Percentiles rank a stretch among this genome's conserved stretches.
phyloP scores from a whole-genome alignment of 129 eudicot genomes.

The Solidago caesia region DNA sequence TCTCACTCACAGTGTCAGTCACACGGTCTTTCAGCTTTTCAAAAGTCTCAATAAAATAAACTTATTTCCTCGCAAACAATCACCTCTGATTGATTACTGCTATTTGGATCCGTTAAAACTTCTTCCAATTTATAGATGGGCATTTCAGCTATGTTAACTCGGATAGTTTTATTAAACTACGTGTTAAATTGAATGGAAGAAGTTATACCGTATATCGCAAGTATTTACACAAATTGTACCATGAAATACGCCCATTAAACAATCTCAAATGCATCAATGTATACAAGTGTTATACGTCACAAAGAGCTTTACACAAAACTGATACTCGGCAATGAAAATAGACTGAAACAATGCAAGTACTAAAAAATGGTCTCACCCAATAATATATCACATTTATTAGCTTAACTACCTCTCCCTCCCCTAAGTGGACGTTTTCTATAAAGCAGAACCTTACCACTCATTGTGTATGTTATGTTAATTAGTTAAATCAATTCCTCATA shows the following conservation, averaged over 20 bases:
- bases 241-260: conserved; percentile 5
- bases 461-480: conserved; percentile 21
- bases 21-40: too few relatives aligned
- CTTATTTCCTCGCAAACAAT: too few relatives aligned
- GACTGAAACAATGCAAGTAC: conserved; percentile 26
- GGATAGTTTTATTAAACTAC: too few relatives aligned
- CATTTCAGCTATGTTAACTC: too few relatives aligned
- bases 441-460: conserved; percentile 23
- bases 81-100: too few relatives aligned
- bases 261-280: conserved; percentile 15
- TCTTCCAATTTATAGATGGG: too few relatives aligned
- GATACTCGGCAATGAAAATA: conserved; percentile 24
- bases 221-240: neutral
- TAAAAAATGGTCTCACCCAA: conserved; percentile 22
- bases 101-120: too few relatives aligned
- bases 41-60: too few relatives aligned
- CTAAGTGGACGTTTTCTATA: conserved; percentile 25
- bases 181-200: too few relatives aligned
- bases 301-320: conserved; percentile 30
- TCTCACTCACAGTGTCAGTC: too few relatives aligned
- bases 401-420: conserved; percentile 32
- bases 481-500: conserved; percentile 40
- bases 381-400: conserved; percentile 19
- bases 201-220: too few relatives aligned
- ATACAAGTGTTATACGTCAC: conserved; percentile 1